Base-by-base conservation (phyloP, 345 rosid genomes). In the Populus davidiana region DNA sequence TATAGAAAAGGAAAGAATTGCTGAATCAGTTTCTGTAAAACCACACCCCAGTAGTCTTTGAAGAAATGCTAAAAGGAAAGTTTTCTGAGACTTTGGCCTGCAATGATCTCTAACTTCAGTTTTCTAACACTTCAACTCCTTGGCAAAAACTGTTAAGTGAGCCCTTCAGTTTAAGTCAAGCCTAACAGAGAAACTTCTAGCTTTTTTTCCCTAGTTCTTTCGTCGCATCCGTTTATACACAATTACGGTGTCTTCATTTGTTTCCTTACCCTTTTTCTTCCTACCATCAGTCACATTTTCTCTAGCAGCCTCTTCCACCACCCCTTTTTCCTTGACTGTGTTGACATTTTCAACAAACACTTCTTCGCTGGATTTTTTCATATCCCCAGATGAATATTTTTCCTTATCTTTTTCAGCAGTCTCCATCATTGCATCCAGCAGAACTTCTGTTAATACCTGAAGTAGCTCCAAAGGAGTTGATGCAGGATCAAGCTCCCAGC, bases 401-500 rank as follows among this genome's bases (percentile, higher is more conserved):
- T 75, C 54, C 67, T 47, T 39, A 31, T 54, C 35, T 31, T 75
- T 70, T 49, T 50, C 83, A 70, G 61, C 41, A 14, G 14, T 38
- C 27, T 70, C 65, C 44, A 41, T 21, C 76, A 54, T 73, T 47
- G 69, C 77, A 41, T 79, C 35, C 50, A 67, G 49, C 73, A 67
- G 61, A 67, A 23, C 47, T 38, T 72, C 77, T 33, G 73, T 41
- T 31, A 73, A n/a, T 27, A 74, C 78, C 71, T 59, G 43, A 74
- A 79, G 78, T 29, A 79, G 73, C 62, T 79, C 78, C 70, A 73
- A 49, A 56, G 81, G 81, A 49, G 68, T 79, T n/a, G 81, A 79
- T 41, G 81, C 81, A 59, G 81, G 81, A 74, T 79, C 81, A 44
- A 79, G 81, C 54, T 79, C 81, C 81, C 66, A 68, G 38, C 81